Evolutionary conservation across 164 flowering plant genomes (phyloP).

Genomic region (Litsea cubeba): DNA sequence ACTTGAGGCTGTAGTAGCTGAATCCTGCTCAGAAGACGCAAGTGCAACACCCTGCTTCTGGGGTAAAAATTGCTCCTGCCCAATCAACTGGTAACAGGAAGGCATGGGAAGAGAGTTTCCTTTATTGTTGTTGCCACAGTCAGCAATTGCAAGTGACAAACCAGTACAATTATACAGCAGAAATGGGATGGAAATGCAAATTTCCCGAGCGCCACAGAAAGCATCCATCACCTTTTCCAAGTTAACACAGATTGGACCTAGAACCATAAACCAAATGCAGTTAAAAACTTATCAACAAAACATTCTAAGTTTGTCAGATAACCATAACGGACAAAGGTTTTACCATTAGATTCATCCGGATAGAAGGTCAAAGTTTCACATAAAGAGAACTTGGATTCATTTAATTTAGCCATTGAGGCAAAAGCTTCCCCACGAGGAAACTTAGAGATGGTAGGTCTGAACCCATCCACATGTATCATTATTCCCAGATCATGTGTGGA

Average conservation of each 20-base stretch:
- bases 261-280: constrained; percentile 11
- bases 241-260: constrained; percentile 57
- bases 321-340: neutral
- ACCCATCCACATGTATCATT: constrained; percentile 50
- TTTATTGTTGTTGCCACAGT: constrained; percentile 34
- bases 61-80: constrained; percentile 25
- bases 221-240: constrained; percentile 84
- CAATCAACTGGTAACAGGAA: constrained; percentile 59
- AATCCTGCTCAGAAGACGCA: constrained; percentile 29
- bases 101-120: constrained; percentile 41
- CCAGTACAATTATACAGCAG: constrained; percentile 80
- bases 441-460: constrained; percentile 42
- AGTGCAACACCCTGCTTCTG: constrained; percentile 58
- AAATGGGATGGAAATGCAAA: constrained; percentile 71
- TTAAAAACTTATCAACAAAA: constrained; percentile 2
- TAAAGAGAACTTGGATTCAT: constrained; percentile 54
- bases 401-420: constrained; percentile 54
- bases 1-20: constrained; percentile 11
- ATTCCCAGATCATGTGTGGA: constrained; percentile 76
- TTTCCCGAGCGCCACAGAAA: constrained; percentile 79
- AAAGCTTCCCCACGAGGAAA: constrained; percentile 80
- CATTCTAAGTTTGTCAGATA: neutral
- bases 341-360: constrained; percentile 51
- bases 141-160: constrained; percentile 50
- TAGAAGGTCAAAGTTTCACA: constrained; percentile 55